Evolutionary conservation across 2,329 filamentous ascomycete genomes (phyloP).

Genomic region (Niveomyces coronatus): DNA sequence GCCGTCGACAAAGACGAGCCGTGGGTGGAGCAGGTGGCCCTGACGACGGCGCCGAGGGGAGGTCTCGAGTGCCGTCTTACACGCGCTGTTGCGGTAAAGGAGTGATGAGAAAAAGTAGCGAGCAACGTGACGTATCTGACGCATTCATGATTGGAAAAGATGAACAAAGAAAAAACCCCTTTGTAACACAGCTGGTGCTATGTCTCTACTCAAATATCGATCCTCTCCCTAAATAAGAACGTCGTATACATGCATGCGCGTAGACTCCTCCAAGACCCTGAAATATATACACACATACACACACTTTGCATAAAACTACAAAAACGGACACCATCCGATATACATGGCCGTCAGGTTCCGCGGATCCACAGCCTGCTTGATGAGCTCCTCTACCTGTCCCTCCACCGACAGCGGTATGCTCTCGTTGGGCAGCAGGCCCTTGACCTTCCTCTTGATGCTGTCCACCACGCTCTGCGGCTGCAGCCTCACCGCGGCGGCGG

Average conservation of each 20-base stretch:
- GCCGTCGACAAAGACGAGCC: neutral
- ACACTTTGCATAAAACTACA: constrained; percentile 29
- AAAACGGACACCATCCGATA: constrained; percentile 74
- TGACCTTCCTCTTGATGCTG: constrained; percentile 77
- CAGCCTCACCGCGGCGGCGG: constrained; percentile 36
- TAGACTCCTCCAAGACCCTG: neutral
- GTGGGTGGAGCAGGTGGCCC: neutral
- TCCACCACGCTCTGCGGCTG: constrained; percentile 71
- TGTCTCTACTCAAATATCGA: neutral
- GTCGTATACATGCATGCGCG: neutral
- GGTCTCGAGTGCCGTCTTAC: neutral
- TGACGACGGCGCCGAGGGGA: neutral
- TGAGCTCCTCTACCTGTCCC: constrained; percentile 93
- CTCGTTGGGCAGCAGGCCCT: constrained; percentile 73
- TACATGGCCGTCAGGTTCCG: constrained; percentile 86
- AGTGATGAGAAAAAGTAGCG: too few species aligned
- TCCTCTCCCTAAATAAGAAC: too few species aligned
- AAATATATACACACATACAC: neutral
- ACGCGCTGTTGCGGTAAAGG: too few species aligned
- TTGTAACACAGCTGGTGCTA: too few species aligned
- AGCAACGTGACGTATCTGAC: too few species aligned
- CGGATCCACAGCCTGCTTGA: constrained; percentile 73
- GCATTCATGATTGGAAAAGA: too few species aligned
- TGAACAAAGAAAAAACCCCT: too few species aligned
- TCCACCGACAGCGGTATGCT: constrained; percentile 90